A percentile compares a stretch with the other conserved stretches of the same genome.
Conservation (phyloP, 352 stramenopile genomes). For the Globisporangium iwayamae region DNA sequence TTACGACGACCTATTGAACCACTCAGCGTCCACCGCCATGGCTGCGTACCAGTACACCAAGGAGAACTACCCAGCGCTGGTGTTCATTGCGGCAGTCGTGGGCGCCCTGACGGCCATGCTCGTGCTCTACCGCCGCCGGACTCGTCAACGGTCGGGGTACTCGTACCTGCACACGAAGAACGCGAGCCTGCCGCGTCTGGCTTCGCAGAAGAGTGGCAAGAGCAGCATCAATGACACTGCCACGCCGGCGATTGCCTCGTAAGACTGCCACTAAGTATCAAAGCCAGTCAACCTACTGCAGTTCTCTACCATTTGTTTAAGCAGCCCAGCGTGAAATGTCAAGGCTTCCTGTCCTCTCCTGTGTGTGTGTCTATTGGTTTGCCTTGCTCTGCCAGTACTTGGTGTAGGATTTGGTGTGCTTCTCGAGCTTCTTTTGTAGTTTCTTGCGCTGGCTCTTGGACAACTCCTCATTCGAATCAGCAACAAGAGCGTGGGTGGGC, state of each 20-base stretch:
- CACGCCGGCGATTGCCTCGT: constrained; percentile 33
- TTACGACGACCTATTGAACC: constrained; percentile 30
- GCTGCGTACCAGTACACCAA: constrained; percentile 29
- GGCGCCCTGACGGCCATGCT: constrained; percentile 33
- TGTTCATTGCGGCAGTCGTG: constrained; percentile 32
- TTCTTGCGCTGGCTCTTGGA: constrained; percentile 80
- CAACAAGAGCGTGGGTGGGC: constrained; percentile 35
- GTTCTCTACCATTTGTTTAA: constrained; percentile 3
- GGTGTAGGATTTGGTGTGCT: constrained; percentile 60
- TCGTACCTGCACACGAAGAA: constrained; percentile 54
- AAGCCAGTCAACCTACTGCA: not conserved
- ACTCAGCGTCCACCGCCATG: constrained; percentile 17
- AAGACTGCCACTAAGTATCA: not conserved
- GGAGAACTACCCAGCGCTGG: constrained; percentile 32
- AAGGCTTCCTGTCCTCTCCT: not conserved
- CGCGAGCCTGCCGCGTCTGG: constrained; percentile 34
- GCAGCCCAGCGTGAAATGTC: not conserved
- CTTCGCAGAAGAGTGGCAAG: constrained; percentile 17
- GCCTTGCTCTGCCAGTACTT: constrained; percentile 54
- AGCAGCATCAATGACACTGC: constrained; percentile 24
- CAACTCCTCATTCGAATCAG: constrained; percentile 26
- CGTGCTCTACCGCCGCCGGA: constrained; percentile 39
- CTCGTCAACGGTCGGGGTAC: constrained; percentile 51
- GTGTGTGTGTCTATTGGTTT: not conserved
- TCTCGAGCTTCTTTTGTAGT: constrained; percentile 64